Percentiles rank a stretch among this genome's conserved stretches.
phyloP scores from a whole-genome alignment of 305 asterid species.

The Fraxinus xanthoxyloides region DNA sequence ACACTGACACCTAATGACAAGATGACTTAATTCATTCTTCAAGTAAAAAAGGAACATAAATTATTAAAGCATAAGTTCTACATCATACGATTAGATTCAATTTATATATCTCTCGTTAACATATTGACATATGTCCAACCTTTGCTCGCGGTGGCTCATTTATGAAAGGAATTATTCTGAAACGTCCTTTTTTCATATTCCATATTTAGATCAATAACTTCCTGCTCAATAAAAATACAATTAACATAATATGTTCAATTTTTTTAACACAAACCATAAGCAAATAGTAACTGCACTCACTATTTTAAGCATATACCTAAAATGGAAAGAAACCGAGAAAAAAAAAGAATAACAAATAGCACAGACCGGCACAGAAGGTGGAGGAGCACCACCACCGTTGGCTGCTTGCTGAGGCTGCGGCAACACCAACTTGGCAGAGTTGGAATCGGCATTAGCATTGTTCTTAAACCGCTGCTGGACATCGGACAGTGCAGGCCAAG shows the following conservation, averaged over 20 bases:
- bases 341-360: conserved; percentile 1
- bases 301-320: background rate
- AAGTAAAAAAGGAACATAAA: background rate
- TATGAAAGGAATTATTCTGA: background rate
- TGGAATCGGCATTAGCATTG: conserved; percentile 25
- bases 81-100: background rate
- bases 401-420: conserved; percentile 15
- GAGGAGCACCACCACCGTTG: conserved; percentile 31
- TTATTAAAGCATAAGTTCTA: background rate
- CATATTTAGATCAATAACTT: background rate
- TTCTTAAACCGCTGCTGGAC: conserved; percentile 53
- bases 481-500: conserved; percentile 81
- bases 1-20: background rate
- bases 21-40: background rate
- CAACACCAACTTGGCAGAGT: conserved; percentile 35
- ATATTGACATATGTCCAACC: background rate
- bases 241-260: background rate
- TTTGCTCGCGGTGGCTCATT: background rate
- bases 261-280: background rate
- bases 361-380: conserved; percentile 39
- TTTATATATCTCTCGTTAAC: background rate
- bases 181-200: background rate
- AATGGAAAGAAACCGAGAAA: background rate
- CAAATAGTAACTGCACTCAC: conserved; percentile 17
- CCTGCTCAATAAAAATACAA: background rate